Evolutionary conservation across 805 yeast genomes (phyloP), one percentile per base, ranked within the genome.

Genomic region (Candida boleticola): DNA sequence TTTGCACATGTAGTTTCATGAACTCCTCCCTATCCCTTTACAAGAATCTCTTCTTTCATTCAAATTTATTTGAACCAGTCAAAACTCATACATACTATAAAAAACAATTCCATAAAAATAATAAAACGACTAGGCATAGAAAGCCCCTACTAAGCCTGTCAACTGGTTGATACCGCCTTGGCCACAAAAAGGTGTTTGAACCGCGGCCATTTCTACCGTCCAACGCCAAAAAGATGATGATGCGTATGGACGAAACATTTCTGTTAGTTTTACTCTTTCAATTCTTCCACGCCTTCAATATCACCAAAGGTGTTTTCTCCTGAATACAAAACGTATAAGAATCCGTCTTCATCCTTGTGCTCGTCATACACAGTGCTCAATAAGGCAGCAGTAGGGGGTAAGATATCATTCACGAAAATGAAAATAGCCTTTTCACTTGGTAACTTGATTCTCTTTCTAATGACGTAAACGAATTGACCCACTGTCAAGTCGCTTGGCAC

Each of bases 351-450:
- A 61, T 93, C 99, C 70, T 89, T 89, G 68, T 93, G 96, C 65
- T 93, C 97, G 57, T 90, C 95, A 61, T 93, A 93, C 50, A 93
- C 85, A 19, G 93, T 79, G 55, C 95, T 85, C 93, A 93, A 89
- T 52, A 93, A 77, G 14, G 98, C 96, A 17, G 98, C 97, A 2
- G 99, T 93, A 36, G 98, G 98, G 9, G 99, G 99, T 53, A 93
- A 77, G 43, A 93, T 89, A 63, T 93, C 99, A 61, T 93, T 92
- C 50, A 93, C 96, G 64, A 93, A 93, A 52, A 93, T 89, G 67
- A 93, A 93, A 51, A 93, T 92, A 34, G 99, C 99, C 82, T 92
- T 90, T 66, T 93, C 99, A 22, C 96, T 86, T 37, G 97, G 96
- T 49, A 93, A 77, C 73, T 86, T 86, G 65, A 93, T 90, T 64